These are phyloP conservation scores for Russula sp. DNA, from an alignment of 768 basidiomycete species.

Conservation along the genomic window DNA sequence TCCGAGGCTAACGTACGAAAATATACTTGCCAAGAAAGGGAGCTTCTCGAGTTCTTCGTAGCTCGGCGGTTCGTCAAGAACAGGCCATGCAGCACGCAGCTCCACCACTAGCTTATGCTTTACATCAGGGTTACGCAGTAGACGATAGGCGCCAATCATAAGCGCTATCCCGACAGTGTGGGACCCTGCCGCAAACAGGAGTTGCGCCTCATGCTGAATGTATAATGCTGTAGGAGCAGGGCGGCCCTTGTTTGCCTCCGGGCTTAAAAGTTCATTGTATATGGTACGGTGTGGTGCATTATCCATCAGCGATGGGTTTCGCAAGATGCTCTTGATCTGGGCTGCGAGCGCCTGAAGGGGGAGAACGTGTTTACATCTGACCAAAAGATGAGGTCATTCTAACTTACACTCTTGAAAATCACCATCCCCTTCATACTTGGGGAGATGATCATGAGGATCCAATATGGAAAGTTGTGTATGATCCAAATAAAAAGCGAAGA, in stretches of 20 bases:
- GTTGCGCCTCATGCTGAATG: slow-evolving; percentile 2
- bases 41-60: too few species aligned
- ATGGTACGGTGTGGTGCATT: slow-evolving; percentile 13
- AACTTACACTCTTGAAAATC: background rate
- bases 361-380: background rate
- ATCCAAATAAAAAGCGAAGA: too few species aligned
- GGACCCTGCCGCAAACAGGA: too few species aligned
- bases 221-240: background rate
- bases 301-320: background rate
- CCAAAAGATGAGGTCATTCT: background rate
- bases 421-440: background rate
- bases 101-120: slow-evolving; percentile 6
- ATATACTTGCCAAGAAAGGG: slow-evolving; percentile 1
- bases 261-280: slow-evolving; percentile 7
- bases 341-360: background rate
- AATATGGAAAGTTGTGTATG: background rate
- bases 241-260: slow-evolving; percentile 3
- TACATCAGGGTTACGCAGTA: background rate
- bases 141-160: slow-evolving; percentile 4
- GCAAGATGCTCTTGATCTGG: background rate
- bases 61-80: slow-evolving; percentile 3
- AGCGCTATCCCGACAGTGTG: slow-evolving; percentile 11
- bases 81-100: slow-evolving; percentile 3
- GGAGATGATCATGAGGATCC: background rate
- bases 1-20: background rate